Conservation (phyloP, 2,329 filamentous ascomycete genomes). For the Cladophialophora carrionii region DNA sequence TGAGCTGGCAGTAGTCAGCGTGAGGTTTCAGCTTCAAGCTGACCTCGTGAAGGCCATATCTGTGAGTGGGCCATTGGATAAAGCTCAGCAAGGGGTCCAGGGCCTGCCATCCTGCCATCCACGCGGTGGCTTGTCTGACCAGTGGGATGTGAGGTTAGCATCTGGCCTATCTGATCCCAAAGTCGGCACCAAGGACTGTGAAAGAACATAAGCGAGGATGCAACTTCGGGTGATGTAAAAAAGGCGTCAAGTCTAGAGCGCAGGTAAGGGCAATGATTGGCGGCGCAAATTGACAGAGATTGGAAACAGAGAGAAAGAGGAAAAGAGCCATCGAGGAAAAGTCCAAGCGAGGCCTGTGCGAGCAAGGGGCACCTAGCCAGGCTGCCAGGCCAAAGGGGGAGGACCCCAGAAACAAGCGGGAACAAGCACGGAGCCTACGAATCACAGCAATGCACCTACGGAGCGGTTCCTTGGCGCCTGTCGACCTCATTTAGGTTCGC, state of each 20-base stretch:
- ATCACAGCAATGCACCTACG: neutral
- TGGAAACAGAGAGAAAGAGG: conserved; percentile 18
- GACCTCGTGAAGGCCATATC: conserved; percentile 25
- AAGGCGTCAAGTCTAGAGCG: conserved; percentile 14
- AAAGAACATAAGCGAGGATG: conserved; percentile 29
- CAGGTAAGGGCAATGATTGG: conserved; percentile 25
- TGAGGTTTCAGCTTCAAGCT: conserved; percentile 33
- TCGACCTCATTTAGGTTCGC: neutral
- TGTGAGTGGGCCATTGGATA: conserved; percentile 24
- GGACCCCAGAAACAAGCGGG: neutral
- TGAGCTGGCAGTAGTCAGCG: conserved; percentile 26
- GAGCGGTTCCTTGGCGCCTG: neutral
- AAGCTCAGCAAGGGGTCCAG: conserved; percentile 15
- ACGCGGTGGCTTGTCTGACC: conserved; percentile 31
- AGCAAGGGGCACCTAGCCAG: conserved; percentile 2
- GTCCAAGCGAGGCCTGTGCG: neutral
- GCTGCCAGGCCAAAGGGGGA: neutral
- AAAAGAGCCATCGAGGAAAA: conserved; percentile 10
- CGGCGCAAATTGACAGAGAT: conserved; percentile 28
- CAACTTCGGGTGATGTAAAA: conserved; percentile 25
- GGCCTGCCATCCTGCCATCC: conserved; percentile 22
- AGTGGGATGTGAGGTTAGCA: conserved; percentile 30
- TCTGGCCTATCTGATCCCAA: conserved; percentile 22
- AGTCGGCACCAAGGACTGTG: conserved; percentile 22
- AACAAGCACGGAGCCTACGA: neutral